Evolutionary conservation across 2,329 filamentous ascomycete genomes (phyloP).

Genomic region (Ophiostoma sp.): DNA sequence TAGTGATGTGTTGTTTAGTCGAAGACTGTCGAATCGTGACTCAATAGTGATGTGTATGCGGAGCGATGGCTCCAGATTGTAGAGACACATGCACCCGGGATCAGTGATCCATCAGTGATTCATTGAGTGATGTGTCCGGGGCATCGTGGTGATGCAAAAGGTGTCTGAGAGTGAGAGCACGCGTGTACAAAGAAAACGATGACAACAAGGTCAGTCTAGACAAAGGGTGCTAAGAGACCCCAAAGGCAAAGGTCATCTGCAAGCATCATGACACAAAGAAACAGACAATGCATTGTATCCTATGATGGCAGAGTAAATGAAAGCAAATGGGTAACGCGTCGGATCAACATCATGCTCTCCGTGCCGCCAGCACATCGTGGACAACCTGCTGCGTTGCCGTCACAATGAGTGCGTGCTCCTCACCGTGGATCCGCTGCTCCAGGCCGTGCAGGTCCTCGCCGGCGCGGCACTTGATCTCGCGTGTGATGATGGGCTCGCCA

Average conservation of each 20-base stretch:
- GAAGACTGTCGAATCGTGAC: not conserved
- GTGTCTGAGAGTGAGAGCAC: too few species aligned
- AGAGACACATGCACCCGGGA: too few species aligned
- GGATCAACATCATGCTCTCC: not conserved
- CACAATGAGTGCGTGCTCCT: conserved; percentile 75
- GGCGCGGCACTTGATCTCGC: conserved; percentile 60
- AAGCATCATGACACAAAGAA: too few species aligned
- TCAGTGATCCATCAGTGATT: too few species aligned
- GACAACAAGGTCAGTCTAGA: too few species aligned
- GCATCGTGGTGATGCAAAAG: too few species aligned
- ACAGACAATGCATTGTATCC: not conserved
- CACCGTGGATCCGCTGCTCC: conserved; percentile 65
- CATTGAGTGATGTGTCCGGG: too few species aligned
- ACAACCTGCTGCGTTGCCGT: conserved; percentile 57
- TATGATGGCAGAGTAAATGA: not conserved
- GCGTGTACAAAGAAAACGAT: too few species aligned
- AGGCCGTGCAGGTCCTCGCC: conserved; percentile 61
- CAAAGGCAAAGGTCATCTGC: too few species aligned
- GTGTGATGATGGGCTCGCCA: conserved; percentile 64
- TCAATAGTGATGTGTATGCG: not conserved
- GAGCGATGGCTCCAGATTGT: not conserved
- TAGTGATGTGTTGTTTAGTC: too few species aligned
- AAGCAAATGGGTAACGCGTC: not conserved
- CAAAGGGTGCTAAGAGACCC: too few species aligned
- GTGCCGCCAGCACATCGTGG: conserved; percentile 34